Percentiles rank a stretch among this genome's conserved stretches.
These are phyloP conservation scores for Rhodotorula sp. DNA, from an alignment of 1,284 basidiomycete genomes.

Conservation along the genomic window DNA sequence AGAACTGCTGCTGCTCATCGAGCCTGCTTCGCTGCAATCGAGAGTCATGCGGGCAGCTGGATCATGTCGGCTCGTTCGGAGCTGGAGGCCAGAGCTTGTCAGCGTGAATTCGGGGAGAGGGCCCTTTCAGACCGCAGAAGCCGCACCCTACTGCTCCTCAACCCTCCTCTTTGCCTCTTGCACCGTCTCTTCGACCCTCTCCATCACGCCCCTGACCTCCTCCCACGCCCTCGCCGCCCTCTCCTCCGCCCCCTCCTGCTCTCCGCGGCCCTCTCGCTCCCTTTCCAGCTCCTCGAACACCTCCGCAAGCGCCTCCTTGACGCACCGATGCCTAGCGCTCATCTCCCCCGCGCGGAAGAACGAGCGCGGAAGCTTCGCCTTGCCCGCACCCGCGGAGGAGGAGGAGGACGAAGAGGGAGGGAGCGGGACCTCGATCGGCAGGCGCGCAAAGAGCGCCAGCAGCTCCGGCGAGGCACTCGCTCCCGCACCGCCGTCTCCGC, in stretches of 20 bases:
- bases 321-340: not conserved
- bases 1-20: no score
- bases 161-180: not conserved
- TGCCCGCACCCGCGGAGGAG: not conserved
- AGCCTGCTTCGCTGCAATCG: no score
- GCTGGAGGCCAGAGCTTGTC: no score
- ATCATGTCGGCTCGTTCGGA: no score
- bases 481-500: no score
- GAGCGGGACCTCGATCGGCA: constrained; percentile 24
- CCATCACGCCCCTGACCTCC: not conserved
- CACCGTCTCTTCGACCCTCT: not conserved
- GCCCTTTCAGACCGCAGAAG: no score
- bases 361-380: not conserved
- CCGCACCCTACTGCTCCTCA: not conserved
- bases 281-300: not conserved
- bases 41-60: no score
- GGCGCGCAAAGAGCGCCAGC: constrained; percentile 1
- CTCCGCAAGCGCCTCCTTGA: constrained; percentile 1
- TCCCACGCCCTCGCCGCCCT: not conserved
- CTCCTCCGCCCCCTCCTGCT: not conserved
- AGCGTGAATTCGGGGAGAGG: no score
- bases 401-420: not conserved
- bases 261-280: not conserved
- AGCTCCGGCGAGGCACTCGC: not conserved
- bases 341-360: not conserved